These are phyloP conservation scores for Fonsecaea pedrosoi DNA, from an alignment of 2,329 filamentous ascomycete genomes.

Conservation along the genomic window DNA sequence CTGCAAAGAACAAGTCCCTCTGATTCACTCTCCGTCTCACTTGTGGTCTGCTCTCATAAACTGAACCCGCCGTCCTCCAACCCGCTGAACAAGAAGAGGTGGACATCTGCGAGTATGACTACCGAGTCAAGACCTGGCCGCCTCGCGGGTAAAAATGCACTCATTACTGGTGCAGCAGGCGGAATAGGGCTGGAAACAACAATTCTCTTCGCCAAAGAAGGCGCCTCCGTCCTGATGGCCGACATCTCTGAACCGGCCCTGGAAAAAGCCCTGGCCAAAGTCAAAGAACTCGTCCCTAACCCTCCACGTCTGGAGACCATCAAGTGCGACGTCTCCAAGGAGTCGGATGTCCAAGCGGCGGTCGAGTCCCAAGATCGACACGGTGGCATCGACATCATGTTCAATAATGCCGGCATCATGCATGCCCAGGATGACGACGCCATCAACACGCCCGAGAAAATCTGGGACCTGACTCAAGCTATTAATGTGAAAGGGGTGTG, in stretches of 20 bases:
- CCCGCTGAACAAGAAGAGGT: not conserved
- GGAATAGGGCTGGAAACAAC: slow-evolving; percentile 92
- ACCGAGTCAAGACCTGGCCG: slow-evolving; percentile 48
- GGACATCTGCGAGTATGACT: slow-evolving; percentile 18
- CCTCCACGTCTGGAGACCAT: slow-evolving; percentile 51
- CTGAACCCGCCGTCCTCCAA: not conserved
- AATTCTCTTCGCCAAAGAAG: slow-evolving; percentile 88
- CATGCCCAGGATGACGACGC: slow-evolving; percentile 82
- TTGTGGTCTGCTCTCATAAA: not conserved
- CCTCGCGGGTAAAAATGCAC: slow-evolving; percentile 70
- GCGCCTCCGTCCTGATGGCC: slow-evolving; percentile 81
- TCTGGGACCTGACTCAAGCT: slow-evolving; percentile 91
- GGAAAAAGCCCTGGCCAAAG: slow-evolving; percentile 75
- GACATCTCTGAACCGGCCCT: slow-evolving; percentile 83
- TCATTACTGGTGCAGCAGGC: slow-evolving; percentile 55
- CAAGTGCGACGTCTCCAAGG: slow-evolving; percentile 85
- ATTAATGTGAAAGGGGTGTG: slow-evolving; percentile 99
- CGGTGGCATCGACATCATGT: slow-evolving; percentile 89
- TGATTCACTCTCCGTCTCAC: not conserved
- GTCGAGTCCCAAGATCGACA: slow-evolving; percentile 78
- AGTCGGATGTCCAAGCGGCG: slow-evolving; percentile 75
- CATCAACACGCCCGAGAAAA: slow-evolving; percentile 81
- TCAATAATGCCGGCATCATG: slow-evolving; percentile 99
- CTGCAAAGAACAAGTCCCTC: not conserved
- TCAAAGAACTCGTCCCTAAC: slow-evolving; percentile 72